Evolutionary conservation across 1,284 basidiomycete species (phyloP).

Genomic region (Ceratobasidium sp.): DNA sequence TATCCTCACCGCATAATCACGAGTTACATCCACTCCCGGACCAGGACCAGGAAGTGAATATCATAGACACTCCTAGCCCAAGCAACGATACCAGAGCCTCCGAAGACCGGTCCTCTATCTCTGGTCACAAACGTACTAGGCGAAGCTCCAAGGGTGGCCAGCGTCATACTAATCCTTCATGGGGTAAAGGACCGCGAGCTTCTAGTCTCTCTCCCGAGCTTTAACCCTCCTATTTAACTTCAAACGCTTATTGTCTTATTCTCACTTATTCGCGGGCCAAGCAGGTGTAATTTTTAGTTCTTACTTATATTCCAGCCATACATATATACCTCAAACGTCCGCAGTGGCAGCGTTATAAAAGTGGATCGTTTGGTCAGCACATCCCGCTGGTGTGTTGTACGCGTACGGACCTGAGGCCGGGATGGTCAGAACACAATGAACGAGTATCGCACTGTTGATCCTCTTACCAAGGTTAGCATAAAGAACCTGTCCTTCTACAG

Average conservation of each 20-base stretch:
- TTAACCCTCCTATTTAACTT: not conserved
- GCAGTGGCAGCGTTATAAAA: constrained; percentile 69
- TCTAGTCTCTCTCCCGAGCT: not conserved
- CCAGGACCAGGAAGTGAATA: not conserved
- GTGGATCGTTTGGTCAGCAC: constrained; percentile 72
- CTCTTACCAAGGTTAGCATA: constrained; percentile 69
- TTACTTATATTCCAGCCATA: constrained; percentile 10
- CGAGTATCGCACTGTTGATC: not conserved
- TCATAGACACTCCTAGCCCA: constrained; percentile 3
- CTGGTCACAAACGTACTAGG: not conserved
- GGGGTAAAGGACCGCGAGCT: not conserved
- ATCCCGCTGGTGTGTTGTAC: constrained; percentile 67
- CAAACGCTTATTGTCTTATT: not conserved
- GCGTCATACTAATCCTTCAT: not conserved
- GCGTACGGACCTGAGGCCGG: constrained; percentile 56
- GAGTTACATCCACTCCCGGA: not conserved
- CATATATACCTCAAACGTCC: constrained; percentile 48
- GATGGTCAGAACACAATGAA: constrained; percentile 4
- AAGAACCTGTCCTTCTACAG: constrained; percentile 63
- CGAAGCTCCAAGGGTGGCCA: constrained; percentile 7
- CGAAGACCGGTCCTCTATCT: not conserved
- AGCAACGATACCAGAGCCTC: constrained; percentile 13
- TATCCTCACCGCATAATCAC: not conserved
- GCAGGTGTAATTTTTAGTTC: constrained; percentile 25
- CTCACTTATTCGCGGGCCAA: constrained; percentile 6